Conservation (phyloP, 2,329 filamentous ascomycete species). For the Fusarium citri region DNA sequence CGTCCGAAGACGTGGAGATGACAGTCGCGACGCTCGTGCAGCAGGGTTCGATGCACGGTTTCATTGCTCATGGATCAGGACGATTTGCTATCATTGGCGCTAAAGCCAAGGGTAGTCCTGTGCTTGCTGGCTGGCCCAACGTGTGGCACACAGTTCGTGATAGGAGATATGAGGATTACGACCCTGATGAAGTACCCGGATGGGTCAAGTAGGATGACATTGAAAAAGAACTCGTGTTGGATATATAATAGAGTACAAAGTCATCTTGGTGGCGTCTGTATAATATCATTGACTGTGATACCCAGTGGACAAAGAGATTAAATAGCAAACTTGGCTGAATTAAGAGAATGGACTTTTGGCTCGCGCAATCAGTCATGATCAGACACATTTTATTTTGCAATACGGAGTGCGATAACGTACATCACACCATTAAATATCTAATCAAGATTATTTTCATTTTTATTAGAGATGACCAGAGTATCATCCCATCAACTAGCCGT, state of each 20-base stretch:
- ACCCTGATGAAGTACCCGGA: conserved; percentile 77
- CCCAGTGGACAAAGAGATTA: conserved; percentile 25
- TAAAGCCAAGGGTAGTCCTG: conserved; percentile 71
- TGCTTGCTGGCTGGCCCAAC: conserved; percentile 79
- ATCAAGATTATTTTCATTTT: conserved; percentile 40
- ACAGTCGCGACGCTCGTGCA: conserved; percentile 81
- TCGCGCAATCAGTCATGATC: conserved; percentile 15
- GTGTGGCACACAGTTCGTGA: conserved; percentile 76
- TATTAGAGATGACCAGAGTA: conserved; percentile 29
- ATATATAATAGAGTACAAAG: background rate
- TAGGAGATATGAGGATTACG: conserved; percentile 66
- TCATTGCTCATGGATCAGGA: conserved; percentile 79
- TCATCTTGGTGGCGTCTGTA: conserved; percentile 28
- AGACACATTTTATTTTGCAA: conserved; percentile 36
- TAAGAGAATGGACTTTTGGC: conserved; percentile 2
- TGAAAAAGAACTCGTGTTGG: background rate
- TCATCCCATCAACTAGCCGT: conserved; percentile 31
- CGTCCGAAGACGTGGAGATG: conserved; percentile 77
- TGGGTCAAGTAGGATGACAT: conserved; percentile 70
- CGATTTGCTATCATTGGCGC: conserved; percentile 87
- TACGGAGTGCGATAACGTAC: conserved; percentile 25
- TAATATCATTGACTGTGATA: conserved; percentile 34
- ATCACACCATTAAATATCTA: conserved; percentile 41
- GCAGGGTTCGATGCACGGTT: conserved; percentile 85
- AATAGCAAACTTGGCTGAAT: background rate